Conservation (phyloP, 768 basidiomycete species). For the Leccinum barrowsii region DNA sequence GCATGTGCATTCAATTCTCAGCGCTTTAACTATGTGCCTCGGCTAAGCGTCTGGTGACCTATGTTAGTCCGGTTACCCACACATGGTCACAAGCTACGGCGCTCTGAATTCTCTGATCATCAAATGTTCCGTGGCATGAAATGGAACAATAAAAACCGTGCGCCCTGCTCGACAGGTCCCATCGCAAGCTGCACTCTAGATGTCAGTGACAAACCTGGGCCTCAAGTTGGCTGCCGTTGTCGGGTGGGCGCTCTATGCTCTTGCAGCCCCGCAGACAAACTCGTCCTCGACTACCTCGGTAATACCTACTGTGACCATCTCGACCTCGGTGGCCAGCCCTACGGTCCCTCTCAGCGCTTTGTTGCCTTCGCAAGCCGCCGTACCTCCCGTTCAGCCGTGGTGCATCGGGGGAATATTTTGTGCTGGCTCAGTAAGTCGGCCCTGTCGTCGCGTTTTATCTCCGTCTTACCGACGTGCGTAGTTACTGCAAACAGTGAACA, state of each 20-base stretch:
- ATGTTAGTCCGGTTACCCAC: background rate
- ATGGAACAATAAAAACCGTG: background rate
- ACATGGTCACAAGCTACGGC: background rate
- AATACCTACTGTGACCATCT: slow-evolving; percentile 39
- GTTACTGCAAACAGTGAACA: slow-evolving; percentile 82
- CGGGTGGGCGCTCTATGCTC: slow-evolving; percentile 9
- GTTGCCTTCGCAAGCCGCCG: slow-evolving; percentile 62
- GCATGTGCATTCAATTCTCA: background rate
- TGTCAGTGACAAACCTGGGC: slow-evolving; percentile 29
- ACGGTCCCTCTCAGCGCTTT: slow-evolving; percentile 47
- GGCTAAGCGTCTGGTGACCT: background rate
- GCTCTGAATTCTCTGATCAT: background rate
- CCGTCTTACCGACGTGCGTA: slow-evolving; percentile 25
- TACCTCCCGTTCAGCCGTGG: slow-evolving; percentile 74
- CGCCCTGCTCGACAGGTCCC: background rate
- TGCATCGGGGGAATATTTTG: slow-evolving; percentile 79
- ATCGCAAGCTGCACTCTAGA: slow-evolving; percentile 6
- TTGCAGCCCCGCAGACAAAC: slow-evolving; percentile 17
- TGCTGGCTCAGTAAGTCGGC: slow-evolving; percentile 57
- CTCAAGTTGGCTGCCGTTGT: slow-evolving; percentile 8
- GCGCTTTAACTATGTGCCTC: background rate
- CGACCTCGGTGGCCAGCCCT: slow-evolving; percentile 64
- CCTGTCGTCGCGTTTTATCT: no score
- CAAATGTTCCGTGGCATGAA: background rate
- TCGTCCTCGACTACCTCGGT: slow-evolving; percentile 9